Conservation (phyloP, 306 rosid species). For the Corylus heterophylla region DNA sequence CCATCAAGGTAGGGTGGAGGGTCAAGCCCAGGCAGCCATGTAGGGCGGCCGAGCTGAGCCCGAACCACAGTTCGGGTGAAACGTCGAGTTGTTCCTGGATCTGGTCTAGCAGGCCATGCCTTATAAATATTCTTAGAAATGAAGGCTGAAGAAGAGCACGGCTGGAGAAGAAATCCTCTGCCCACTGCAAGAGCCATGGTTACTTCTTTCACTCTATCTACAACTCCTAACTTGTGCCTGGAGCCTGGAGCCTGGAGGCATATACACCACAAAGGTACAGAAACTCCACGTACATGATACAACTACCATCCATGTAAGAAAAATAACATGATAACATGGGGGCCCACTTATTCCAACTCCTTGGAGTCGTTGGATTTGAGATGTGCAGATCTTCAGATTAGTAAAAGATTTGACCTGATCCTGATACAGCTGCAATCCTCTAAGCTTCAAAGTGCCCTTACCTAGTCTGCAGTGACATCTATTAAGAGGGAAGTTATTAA, state of each 20-base stretch:
- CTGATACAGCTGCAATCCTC: slow-evolving; percentile 1
- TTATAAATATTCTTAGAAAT: slow-evolving; percentile 23
- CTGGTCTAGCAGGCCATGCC: slow-evolving; percentile 31
- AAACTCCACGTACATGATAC: slow-evolving; percentile 31
- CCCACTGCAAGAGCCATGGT: slow-evolving; percentile 60
- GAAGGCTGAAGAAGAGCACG: slow-evolving; percentile 35
- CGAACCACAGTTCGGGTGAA: slow-evolving; percentile 29
- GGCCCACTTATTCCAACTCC: slow-evolving; percentile 47
- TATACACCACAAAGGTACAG: slow-evolving; percentile 25
- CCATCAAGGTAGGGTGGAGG: slow-evolving; percentile 87
- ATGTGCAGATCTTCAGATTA: slow-evolving; percentile 17
- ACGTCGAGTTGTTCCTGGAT: slow-evolving; percentile 32
- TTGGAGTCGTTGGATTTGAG: slow-evolving; percentile 36
- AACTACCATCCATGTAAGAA: slow-evolving; percentile 22
- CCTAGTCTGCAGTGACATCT: too few species aligned
- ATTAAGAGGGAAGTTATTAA: not conserved
- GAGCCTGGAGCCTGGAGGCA: slow-evolving; percentile 10
- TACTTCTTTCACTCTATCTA: slow-evolving; percentile 21
- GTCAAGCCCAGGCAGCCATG: slow-evolving; percentile 97
- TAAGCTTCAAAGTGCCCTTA: not conserved
- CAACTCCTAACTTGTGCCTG: not conserved
- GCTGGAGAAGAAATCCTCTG: slow-evolving; percentile 51
- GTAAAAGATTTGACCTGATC: not conserved
- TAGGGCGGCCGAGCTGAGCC: slow-evolving; percentile 75
- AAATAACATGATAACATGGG: slow-evolving; percentile 26